These are phyloP conservation scores for Tympanopsis confertula DNA, from an alignment of 2,329 filamentous ascomycete genomes.

Conservation along the genomic window DNA sequence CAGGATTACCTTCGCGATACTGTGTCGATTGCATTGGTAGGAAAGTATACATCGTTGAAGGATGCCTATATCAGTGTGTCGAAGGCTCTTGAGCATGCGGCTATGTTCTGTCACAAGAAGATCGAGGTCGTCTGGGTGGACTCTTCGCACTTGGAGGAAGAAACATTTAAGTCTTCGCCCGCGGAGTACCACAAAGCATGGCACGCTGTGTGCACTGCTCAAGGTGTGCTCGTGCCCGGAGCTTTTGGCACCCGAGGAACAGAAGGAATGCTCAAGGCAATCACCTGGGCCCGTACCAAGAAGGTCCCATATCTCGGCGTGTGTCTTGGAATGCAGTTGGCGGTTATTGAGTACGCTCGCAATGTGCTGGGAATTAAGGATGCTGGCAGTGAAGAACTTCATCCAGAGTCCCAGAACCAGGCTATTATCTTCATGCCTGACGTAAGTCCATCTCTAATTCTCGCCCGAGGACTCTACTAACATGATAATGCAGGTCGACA, in stretches of 20 bases:
- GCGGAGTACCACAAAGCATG: constrained; percentile 76
- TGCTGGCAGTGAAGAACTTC: constrained; percentile 44
- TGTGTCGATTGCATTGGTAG: constrained; percentile 76
- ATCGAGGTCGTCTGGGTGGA: constrained; percentile 78
- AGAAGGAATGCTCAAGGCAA: constrained; percentile 79
- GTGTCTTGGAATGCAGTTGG: constrained; percentile 85
- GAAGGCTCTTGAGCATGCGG: constrained; percentile 81
- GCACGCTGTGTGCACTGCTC: constrained; percentile 63
- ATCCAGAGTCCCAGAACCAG: constrained; percentile 45
- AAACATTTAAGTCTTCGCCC: constrained; percentile 47
- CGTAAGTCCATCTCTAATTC: constrained; percentile 11
- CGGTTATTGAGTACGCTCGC: constrained; percentile 79
- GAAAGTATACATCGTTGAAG: constrained; percentile 77
- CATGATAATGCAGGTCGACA: constrained; percentile 42
- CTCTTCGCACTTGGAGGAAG: constrained; percentile 68
- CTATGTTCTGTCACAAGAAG: constrained; percentile 74
- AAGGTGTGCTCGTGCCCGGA: constrained; percentile 53
- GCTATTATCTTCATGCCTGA: constrained; percentile 92
- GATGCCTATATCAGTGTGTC: constrained; percentile 77
- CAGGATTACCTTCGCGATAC: constrained; percentile 56
- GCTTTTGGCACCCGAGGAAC: constrained; percentile 75
- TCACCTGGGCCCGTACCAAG: constrained; percentile 77
- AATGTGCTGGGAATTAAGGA: constrained; percentile 54
- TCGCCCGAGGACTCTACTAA: constrained; percentile 2
- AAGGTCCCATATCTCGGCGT: constrained; percentile 77